Base-by-base conservation (phyloP, 768 basidiomycete genomes). In the Lentinus tigrinus region DNA sequence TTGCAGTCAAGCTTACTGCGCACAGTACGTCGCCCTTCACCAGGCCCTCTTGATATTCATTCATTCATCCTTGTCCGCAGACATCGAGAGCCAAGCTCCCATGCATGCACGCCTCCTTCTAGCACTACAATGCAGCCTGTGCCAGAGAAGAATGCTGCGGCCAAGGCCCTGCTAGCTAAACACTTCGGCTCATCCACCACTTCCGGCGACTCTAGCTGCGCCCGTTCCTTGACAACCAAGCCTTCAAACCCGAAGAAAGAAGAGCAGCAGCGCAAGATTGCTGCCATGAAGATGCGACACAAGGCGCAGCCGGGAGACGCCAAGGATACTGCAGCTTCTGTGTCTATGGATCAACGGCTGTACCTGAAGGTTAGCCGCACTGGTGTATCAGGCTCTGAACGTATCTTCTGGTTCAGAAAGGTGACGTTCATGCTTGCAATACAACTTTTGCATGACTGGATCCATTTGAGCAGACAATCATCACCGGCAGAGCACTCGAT, bases 251-350 rank as follows among this genome's bases (percentile, higher is more conserved):
- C 84, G 8, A 76, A 73, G 53, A 85, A 85, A 62, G 67, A 80
- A 21, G 82, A 79, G 1, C 81, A 84, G 60, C 70, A 78, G 57
- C 78, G 78, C 55, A 84, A 82, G 63, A 67, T 91, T 17, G 82
- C 85, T 65, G 67, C 86, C 5, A 89, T 93, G 81, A 89, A 84
- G 67, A 81, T 93, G 79, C 84, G 85, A 53, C 89, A 88, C 67
- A 78, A 75, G 38, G 92, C 92, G 11, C 63, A 74, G 40, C 82
- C 89, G 3, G 83, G 75, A 8, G 85, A 92, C 64, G 77, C 81
- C 19, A 84, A 79, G 64, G 84, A 87, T 66, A 80, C 74, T 51
- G 52, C 71, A 1, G 73, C 76, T 14, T 71, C 73, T 16, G 69
- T 83, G 11, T 73, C 83, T 14, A 65, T 82, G 43, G 79, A 82